These are phyloP conservation scores for Salix purpurea DNA, from an alignment of 345 rosid species.

Conservation along the genomic window DNA sequence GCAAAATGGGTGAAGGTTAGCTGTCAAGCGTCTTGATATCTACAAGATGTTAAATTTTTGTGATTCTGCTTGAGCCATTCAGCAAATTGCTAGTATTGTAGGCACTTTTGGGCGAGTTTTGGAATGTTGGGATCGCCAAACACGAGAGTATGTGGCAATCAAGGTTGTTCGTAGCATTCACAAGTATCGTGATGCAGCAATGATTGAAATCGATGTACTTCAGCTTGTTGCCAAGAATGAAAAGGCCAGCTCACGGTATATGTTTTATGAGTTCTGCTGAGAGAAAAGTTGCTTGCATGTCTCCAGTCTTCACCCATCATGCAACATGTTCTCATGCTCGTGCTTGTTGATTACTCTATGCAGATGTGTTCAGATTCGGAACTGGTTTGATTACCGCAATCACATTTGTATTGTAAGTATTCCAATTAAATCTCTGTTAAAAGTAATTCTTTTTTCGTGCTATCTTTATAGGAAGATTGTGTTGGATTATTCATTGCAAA, in stretches of 20 bases:
- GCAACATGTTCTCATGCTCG: background rate
- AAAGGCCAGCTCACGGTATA: conserved; percentile 50
- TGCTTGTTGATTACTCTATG: conserved; percentile 25
- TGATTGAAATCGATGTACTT: conserved; percentile 70
- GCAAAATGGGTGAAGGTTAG: conserved; percentile 93
- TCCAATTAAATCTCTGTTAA: conserved; percentile 13
- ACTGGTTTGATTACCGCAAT: conserved; percentile 76
- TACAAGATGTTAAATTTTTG: conserved; percentile 46
- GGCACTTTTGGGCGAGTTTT: conserved; percentile 86
- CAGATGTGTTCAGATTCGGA: conserved; percentile 66
- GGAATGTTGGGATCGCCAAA: conserved; percentile 82
- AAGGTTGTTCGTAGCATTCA: conserved; percentile 59
- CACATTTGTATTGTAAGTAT: conserved; percentile 73
- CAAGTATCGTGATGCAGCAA: conserved; percentile 70
- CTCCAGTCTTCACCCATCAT: background rate
- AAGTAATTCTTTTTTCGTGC: background rate
- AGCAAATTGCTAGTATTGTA: conserved; percentile 72
- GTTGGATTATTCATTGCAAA: conserved; percentile 1
- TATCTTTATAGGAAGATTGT: background rate
- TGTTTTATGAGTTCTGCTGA: conserved; percentile 13
- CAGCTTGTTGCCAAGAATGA: conserved; percentile 52
- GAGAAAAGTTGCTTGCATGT: conserved; percentile 9
- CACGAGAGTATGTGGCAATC: conserved; percentile 59
- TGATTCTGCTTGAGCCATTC: conserved; percentile 54
- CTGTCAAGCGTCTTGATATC: conserved; percentile 55